Evolutionary conservation across 2,329 filamentous ascomycete species (phyloP), one percentile per base, ranked within the genome.

Genomic region (Zasmidium angulare): DNA sequence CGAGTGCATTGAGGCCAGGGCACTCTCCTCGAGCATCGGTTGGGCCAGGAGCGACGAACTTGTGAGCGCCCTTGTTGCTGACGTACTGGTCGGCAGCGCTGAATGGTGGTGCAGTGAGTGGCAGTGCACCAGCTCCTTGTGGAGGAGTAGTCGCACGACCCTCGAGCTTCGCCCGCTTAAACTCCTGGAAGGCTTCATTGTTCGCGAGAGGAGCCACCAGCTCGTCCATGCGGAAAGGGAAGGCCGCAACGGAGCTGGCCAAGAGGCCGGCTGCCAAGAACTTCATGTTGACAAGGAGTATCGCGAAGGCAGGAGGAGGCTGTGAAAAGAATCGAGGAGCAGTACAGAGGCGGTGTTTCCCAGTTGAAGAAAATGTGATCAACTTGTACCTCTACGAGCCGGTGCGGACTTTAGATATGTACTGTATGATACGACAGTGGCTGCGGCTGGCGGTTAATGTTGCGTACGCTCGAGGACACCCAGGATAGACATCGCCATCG

Each of bases 61-160:
- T 61, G 58, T 74, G 55, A 1, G 53, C 47, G 17, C 71, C 72
- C 23, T 60, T 58, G 50, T 63, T 70, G 58, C 64, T 66, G 43
- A 75, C 65, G 49, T 60, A 66, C 53, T 75, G 73, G 9, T 64
- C 47, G 3, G 58, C 60, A 12, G 72, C 70, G 58, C 73, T 66
- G 60, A 75, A 75, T 14, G 68, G 66, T 1, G 71, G 70, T 40
- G 68, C 65, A 10, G 51, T 40, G 11, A 67, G 50, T 12, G 71
- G 70, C 20, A 69, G 50, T 22, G 68, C 68, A 31, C 66, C 68
- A 24, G 43, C 58, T 47, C 68, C 68, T 46, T 71, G 68, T 14
- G 68, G 69, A 20, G 59, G 22, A 2, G 59, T 23, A 17, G 20
- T 22, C 12, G 22, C 19, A 9, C 51, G 51, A n/a, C 21, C 36